phyloP scores from a whole-genome alignment of 345 rosid genomes.

The Syzygium aromaticum region DNA sequence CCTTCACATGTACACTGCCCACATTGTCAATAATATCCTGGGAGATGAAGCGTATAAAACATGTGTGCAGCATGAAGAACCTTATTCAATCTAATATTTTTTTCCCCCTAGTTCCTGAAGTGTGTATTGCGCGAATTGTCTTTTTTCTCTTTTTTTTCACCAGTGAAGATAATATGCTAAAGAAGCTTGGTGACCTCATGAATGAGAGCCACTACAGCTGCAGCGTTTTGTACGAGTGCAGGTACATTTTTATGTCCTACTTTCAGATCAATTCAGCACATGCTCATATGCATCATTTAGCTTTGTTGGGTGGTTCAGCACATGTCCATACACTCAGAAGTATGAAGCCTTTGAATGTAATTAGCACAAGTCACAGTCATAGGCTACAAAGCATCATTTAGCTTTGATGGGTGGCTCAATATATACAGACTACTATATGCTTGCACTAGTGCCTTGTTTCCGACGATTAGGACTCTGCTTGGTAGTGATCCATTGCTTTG shows the following conservation, averaged over 20 bases:
- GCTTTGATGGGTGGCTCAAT: not conserved
- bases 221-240: constrained; percentile 88
- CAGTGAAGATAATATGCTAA: constrained; percentile 85
- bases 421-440: not conserved
- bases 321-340: not conserved
- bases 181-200: constrained; percentile 90
- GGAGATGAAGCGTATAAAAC: not conserved
- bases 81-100: not conserved
- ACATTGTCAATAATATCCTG: not conserved
- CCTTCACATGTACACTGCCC: not conserved
- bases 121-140: not conserved
- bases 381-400: not conserved
- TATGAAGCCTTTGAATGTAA: not conserved
- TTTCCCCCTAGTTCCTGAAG: not conserved
- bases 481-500: not conserved
- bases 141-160: constrained; percentile 6
- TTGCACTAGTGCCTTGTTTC: not conserved
- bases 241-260: constrained; percentile 25
- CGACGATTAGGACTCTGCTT: not conserved
- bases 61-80: not conserved
- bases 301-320: too few relatives aligned
- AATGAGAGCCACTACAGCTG: constrained; percentile 93
- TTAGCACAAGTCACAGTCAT: too few relatives aligned
- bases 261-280: not conserved
- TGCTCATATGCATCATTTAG: not conserved